phyloP scores from a whole-genome alignment of 768 basidiomycete species.

The Mycena sanguinolenta region DNA sequence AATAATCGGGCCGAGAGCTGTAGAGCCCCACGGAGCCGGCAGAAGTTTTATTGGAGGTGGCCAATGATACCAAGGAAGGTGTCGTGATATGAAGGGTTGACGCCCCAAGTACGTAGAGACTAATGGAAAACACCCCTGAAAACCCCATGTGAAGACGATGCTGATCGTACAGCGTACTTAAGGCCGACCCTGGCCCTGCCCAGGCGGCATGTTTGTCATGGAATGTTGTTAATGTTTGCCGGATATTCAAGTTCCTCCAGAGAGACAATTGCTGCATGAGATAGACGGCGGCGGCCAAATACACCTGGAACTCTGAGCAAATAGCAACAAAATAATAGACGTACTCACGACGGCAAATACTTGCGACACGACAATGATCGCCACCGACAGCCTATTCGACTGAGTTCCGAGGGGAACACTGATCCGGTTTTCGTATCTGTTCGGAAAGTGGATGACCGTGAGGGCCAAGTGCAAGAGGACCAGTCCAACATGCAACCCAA shows the following conservation, averaged over 20 bases:
- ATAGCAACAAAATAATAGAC: not conserved
- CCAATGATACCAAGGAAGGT: not conserved
- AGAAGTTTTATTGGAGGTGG: not conserved
- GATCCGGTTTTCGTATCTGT: too few relatives aligned
- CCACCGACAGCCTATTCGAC: too few relatives aligned
- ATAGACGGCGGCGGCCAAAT: not conserved
- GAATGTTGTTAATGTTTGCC: too few relatives aligned
- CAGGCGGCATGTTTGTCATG: too few relatives aligned
- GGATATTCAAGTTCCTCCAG: too few relatives aligned
- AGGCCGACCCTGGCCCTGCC: too few relatives aligned
- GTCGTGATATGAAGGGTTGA: not conserved
- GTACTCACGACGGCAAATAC: slow-evolving; percentile 1
- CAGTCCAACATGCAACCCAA: not conserved
- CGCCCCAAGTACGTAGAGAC: not conserved
- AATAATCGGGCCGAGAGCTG: not conserved
- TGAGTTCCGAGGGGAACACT: too few relatives aligned
- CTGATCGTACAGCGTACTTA: too few relatives aligned
- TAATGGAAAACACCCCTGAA: not conserved
- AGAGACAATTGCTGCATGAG: too few relatives aligned
- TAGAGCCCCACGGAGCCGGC: not conserved
- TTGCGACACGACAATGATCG: too few relatives aligned
- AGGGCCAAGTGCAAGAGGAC: not conserved
- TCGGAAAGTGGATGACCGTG: not conserved
- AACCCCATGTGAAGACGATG: not conserved
- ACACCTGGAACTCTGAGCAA: not conserved